Evolutionary conservation across 495 filamentous ascomycete species (phyloP), one percentile per base, ranked within the genome.

Genomic region (Aspergillus indologenus): DNA sequence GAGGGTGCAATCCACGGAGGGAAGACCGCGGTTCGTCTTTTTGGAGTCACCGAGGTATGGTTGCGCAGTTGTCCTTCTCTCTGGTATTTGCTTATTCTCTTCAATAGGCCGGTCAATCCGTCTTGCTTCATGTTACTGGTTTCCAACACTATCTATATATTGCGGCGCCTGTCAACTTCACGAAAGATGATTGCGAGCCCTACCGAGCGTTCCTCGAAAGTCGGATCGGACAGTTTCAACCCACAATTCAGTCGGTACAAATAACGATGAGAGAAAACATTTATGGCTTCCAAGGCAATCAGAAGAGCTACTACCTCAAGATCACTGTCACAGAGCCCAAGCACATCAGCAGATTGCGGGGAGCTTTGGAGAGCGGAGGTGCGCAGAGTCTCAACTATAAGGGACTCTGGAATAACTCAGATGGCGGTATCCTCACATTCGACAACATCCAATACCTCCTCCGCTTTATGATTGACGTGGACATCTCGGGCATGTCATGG

Each of bases 61-160:
- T 52, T 40, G 55, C 26, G 55, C 45, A n/a, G 20, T 17, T 24
- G n/a, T 11, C 9, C 19, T 40, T 24, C 54, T 5, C 18, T 5
- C 15, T 20, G 5, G 43, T 9, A 20, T 12, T 5, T 7, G 11
- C 15, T 53, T 17, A 44, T 17, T 17, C 34, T 56, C 62, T 44
- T 47, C 45, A 59, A 57, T 54, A 90, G 78, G 74, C 81, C 45
- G 94, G 94, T 60, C 90, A 99, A 74, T 98, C 94, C 1, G 93
- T 96, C 9, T 79, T 98, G 58, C 80, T 99, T 18, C 92, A 99
- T 71, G 91, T 99, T 57, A 96, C 89, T 6, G 90, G 90, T 68
- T 99, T 99, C 72, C 85, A 90, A 58, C 94, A 98, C 71, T 99
- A 99, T 65, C 83, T 99, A 52, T 99, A 96, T 65, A 86, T 98